Evolutionary conservation across 805 yeast species (phyloP).

Genomic region (Brettanomyces custersianus): DNA sequence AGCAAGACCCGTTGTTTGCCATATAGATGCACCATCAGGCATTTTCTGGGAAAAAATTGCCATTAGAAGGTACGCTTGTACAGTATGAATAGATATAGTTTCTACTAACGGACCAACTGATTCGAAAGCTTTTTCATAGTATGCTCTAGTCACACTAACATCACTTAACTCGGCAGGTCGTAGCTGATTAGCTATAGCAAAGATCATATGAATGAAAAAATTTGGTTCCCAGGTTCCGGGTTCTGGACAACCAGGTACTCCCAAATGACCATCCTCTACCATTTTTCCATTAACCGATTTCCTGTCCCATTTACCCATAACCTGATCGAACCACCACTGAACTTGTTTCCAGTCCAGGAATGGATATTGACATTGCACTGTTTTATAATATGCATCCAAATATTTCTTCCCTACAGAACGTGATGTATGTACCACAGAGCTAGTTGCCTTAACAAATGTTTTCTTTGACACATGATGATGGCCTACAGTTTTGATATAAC

Average conservation of each 20-base stretch:
- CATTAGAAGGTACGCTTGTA: slow-evolving; percentile 25
- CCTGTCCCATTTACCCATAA: slow-evolving; percentile 11
- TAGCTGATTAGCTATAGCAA: slow-evolving; percentile 24
- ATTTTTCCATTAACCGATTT: no score
- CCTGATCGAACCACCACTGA: slow-evolving; percentile 12
- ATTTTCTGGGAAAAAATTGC: slow-evolving; percentile 26
- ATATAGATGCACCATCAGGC: slow-evolving; percentile 25
- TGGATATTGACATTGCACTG: slow-evolving; percentile 29
- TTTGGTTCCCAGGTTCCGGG: neutral
- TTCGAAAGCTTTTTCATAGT: slow-evolving; percentile 24
- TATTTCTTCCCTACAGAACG: slow-evolving; percentile 8
- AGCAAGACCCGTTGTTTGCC: slow-evolving; percentile 25
- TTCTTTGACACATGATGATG: no score
- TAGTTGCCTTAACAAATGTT: neutral
- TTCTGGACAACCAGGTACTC: neutral
- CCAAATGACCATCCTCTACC: slow-evolving; percentile 2
- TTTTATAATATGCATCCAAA: slow-evolving; percentile 17
- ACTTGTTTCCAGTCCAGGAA: slow-evolving; percentile 24
- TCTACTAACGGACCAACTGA: slow-evolving; percentile 16
- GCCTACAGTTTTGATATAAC: neutral
- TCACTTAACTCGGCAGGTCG: slow-evolving; percentile 6
- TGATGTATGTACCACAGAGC: neutral
- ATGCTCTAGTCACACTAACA: slow-evolving; percentile 18
- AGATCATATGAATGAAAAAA: slow-evolving; percentile 25
- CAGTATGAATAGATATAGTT: slow-evolving; percentile 16